Conservation (phyloP, 1,284 basidiomycete species). For the Sphagnurus paluster region DNA sequence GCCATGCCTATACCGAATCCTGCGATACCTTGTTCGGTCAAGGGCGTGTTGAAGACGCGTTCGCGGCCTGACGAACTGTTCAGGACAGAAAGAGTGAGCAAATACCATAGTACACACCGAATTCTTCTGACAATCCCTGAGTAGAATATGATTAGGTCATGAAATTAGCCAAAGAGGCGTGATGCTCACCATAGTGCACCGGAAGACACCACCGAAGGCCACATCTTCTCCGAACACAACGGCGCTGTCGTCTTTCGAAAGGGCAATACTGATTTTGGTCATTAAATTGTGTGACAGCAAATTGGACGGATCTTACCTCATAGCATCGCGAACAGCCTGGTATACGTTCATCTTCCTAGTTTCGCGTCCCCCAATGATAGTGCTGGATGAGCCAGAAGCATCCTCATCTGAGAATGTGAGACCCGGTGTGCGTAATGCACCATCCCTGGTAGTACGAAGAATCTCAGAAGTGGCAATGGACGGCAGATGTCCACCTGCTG, state of each 20-base stretch:
- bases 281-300: background rate
- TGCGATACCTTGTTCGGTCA: slow-evolving; percentile 94
- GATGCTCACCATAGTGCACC: slow-evolving; percentile 73
- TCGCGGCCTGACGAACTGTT: slow-evolving; percentile 62
- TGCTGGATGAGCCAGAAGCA: slow-evolving; percentile 38
- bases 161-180: slow-evolving; percentile 9
- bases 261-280: slow-evolving; percentile 57
- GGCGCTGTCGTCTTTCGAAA: slow-evolving; percentile 84
- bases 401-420: slow-evolving; percentile 71
- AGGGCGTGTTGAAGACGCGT: slow-evolving; percentile 93
- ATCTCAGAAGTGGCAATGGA: slow-evolving; percentile 66
- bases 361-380: slow-evolving; percentile 72
- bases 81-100: slow-evolving; percentile 5
- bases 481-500: slow-evolving; percentile 72
- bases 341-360: slow-evolving; percentile 91
- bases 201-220: slow-evolving; percentile 91
- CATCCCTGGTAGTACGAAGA: slow-evolving; percentile 63
- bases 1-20: slow-evolving; percentile 94
- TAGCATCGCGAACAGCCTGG: slow-evolving; percentile 86
- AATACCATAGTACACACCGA: slow-evolving; percentile 51
- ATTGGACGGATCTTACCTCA: slow-evolving; percentile 54
- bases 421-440: slow-evolving; percentile 71
- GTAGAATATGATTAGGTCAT: slow-evolving; percentile 5
- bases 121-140: slow-evolving; percentile 90
- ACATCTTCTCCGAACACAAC: slow-evolving; percentile 95